Conservation (phyloP, 2,329 filamentous ascomycete species). For the Tricladium varicosporioides region DNA sequence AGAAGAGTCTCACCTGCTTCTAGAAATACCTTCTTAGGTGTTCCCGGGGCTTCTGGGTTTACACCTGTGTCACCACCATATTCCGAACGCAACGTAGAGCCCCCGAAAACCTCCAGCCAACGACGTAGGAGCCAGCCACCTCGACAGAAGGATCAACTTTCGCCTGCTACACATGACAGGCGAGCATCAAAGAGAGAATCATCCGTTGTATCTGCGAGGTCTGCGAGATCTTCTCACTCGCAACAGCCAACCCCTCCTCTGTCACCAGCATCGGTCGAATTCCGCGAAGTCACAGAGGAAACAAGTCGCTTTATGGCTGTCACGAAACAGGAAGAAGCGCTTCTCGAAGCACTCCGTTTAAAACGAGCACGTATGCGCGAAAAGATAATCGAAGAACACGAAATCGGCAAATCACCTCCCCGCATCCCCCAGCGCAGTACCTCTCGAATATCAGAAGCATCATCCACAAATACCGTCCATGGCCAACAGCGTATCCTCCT, state of each 20-base stretch:
- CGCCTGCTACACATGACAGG: background rate
- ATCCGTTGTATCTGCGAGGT: constrained; percentile 11
- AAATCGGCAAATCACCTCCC: constrained; percentile 26
- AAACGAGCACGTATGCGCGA: constrained; percentile 46
- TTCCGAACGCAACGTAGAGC: constrained; percentile 4
- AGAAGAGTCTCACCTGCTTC: constrained; percentile 5
- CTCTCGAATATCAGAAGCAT: constrained; percentile 18
- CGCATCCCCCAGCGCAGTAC: constrained; percentile 4
- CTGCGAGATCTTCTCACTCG: constrained; percentile 16
- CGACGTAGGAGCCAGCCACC: background rate
- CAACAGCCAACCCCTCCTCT: constrained; percentile 31
- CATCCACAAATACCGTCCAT: constrained; percentile 20
- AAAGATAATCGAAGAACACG: constrained; percentile 36
- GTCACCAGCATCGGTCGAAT: constrained; percentile 29
- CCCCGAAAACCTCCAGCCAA: background rate
- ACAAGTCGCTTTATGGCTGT: constrained; percentile 45
- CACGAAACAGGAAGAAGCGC: constrained; percentile 50
- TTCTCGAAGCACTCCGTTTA: constrained; percentile 48
- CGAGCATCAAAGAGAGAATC: constrained; percentile 4
- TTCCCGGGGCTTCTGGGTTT: constrained; percentile 18
- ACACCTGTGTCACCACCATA: constrained; percentile 18
- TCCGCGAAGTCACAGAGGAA: constrained; percentile 14
- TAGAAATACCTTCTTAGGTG: constrained; percentile 15
- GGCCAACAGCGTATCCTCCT: constrained; percentile 24
- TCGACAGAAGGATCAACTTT: background rate